Base-by-base conservation (phyloP, 352 stramenopile genomes). In the Phytophthora citrophthora region DNA sequence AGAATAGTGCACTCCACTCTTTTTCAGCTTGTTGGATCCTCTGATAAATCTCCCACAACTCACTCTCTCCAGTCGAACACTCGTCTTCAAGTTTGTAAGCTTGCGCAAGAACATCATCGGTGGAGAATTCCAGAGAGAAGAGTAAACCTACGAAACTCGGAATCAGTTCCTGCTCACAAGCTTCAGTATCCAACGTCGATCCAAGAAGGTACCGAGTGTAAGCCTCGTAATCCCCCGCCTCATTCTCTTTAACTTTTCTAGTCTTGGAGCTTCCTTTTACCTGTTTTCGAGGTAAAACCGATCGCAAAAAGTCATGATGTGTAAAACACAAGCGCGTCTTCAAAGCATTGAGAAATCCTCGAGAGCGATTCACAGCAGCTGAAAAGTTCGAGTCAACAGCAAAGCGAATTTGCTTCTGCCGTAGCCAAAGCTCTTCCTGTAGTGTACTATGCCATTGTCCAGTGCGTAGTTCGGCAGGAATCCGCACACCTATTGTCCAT, bases 281-380 rank as follows among this genome's bases (percentile, higher is more conserved):
- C 29, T 11, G 8, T 52, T 52, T 62, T 4, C 20, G 15, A 51
- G 27, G 1, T 27, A 32, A n/a, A 11, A 11, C 12, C 16, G 7
- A 15, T n/a, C 53, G 9, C 7, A 74, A 8, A 13, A 74, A 38
- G 4, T 60, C 47, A 10, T 68, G 15, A 20, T 46, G 29, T 1
- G 66, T 61, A 6, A 49, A 7, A 55, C 56, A 64, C 20, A 82
- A 6, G 0, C 68, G 66, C 15, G 80, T 70, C 12, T 83, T 86
- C 51, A 90, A 81, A 10, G 81, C 83, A n/a, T 89, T 83, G 0
- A 92, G 55, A 52, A 83, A 86, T 1, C 77, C 81, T 15, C 77
- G 68, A 40, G 79, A 89, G 5, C 79, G 66, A 23, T 67, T 52
- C 4, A 90, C 71, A 1, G 58, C 50, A 15, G 79, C 56, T 13